These are phyloP conservation scores for Flaveria ramosissima DNA, from an alignment of 129 eudicot species.

Conservation along the genomic window DNA sequence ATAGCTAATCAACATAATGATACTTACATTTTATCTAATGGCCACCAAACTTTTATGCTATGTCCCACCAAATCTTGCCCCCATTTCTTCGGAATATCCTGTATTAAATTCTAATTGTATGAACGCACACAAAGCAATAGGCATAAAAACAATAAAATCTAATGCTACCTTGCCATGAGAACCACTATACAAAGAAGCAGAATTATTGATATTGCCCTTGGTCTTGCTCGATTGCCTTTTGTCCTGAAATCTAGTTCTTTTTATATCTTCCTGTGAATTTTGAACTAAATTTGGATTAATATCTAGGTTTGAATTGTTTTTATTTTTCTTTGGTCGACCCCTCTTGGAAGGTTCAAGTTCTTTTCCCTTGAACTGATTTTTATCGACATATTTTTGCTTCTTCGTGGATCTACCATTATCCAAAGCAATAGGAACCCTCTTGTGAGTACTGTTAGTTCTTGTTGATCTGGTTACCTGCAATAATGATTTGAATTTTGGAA, in stretches of 20 bases:
- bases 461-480: constrained; percentile 32
- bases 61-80: constrained; percentile 64
- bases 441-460: constrained; percentile 23
- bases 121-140: neutral
- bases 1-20: constrained; percentile 3
- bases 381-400: constrained; percentile 33
- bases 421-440: constrained; percentile 23
- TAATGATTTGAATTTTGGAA: neutral
- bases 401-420: constrained; percentile 25
- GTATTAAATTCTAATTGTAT: neutral
- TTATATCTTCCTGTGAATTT: constrained; percentile 17
- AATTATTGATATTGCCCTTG: constrained; percentile 13
- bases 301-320: neutral
- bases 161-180: constrained; percentile 29
- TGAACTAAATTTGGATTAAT: neutral
- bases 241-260: constrained; percentile 16
- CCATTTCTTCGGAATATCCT: constrained; percentile 37
- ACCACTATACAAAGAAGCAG: constrained; percentile 18
- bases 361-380: constrained; percentile 25
- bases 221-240: constrained; percentile 22
- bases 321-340: constrained; percentile 36
- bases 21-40: constrained; percentile 66
- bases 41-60: constrained; percentile 89
- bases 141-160: neutral
- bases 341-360: constrained; percentile 11